Conservation (phyloP, 2,329 filamentous ascomycete species). For the Botryotinia convoluta region DNA sequence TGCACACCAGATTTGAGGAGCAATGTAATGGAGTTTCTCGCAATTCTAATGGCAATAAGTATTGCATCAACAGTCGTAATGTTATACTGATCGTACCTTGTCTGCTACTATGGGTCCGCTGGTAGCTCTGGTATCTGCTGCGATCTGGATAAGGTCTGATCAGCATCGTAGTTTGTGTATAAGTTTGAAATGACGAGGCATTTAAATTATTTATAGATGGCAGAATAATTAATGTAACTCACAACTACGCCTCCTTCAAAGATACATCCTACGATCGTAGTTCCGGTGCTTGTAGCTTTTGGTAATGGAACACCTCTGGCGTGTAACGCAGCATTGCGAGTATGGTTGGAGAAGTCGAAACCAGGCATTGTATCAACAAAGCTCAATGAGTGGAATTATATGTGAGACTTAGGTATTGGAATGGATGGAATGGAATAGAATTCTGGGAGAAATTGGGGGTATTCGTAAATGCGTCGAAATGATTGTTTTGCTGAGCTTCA, state of each 20-base stretch:
- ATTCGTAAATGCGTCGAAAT: conserved; percentile 10
- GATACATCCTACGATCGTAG: conserved; percentile 96
- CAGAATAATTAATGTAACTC: conserved; percentile 40
- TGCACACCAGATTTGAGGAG: conserved; percentile 98
- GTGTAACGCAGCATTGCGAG: conserved; percentile 95
- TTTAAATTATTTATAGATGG: not conserved
- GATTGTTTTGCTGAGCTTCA: conserved; percentile 14
- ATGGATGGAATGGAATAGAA: not conserved
- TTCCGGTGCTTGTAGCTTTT: conserved; percentile 97
- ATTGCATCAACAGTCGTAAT: not conserved
- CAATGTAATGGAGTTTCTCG: conserved; percentile 99
- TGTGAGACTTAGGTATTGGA: not conserved
- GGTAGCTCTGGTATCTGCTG: conserved; percentile 95
- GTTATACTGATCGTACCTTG: conserved; percentile 57
- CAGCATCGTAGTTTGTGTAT: conserved; percentile 22
- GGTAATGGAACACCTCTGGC: conserved; percentile 90
- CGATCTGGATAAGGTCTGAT: conserved; percentile 60
- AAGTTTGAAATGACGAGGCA: not conserved
- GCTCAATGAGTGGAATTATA: conserved; percentile 24
- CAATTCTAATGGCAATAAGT: conserved; percentile 66
- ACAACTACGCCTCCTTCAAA: conserved; percentile 95
- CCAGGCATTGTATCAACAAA: conserved; percentile 70
- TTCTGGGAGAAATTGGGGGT: not conserved
- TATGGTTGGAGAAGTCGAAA: conserved; percentile 99
- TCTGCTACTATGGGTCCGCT: conserved; percentile 98